A percentile compares a stretch with the other conserved stretches of the same genome.
These are phyloP conservation scores for Penicillium corylophilum DNA, from an alignment of 2,329 filamentous ascomycete genomes.

Conservation along the genomic window DNA sequence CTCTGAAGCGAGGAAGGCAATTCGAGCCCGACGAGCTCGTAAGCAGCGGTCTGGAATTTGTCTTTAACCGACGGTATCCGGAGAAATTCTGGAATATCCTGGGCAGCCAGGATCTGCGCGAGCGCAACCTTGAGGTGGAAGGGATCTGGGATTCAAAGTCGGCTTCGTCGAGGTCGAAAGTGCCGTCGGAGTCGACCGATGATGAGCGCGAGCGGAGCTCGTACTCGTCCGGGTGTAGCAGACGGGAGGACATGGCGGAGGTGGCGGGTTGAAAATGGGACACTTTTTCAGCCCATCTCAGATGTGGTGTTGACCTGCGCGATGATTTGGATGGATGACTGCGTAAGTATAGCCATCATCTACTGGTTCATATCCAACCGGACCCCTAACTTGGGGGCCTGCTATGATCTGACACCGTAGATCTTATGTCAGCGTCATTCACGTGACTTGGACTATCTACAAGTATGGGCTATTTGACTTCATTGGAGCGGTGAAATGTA, in stretches of 20 bases:
- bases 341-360: neutral
- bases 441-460: neutral
- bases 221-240: conserved; percentile 44
- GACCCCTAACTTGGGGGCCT: neutral
- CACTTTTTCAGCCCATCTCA: neutral
- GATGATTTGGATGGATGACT: neutral
- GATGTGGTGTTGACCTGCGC: neutral
- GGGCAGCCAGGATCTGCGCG: conserved; percentile 26
- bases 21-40: conserved; percentile 22
- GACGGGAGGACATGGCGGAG: conserved; percentile 36
- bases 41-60: conserved; percentile 25
- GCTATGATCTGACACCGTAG: neutral
- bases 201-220: conserved; percentile 42
- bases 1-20: conserved; percentile 29
- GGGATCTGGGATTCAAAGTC: conserved; percentile 43
- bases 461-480: neutral
- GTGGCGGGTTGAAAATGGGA: neutral
- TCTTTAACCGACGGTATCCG: conserved; percentile 33
- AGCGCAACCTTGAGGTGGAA: conserved; percentile 25
- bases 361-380: neutral
- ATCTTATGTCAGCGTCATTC: neutral
- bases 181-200: conserved; percentile 40
- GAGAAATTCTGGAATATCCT: conserved; percentile 30
- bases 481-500: no score
- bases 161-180: conserved; percentile 43